These are phyloP conservation scores for Smittium culicis DNA, from an alignment of 371 early-diverging fungal genomes.

Conservation along the genomic window DNA sequence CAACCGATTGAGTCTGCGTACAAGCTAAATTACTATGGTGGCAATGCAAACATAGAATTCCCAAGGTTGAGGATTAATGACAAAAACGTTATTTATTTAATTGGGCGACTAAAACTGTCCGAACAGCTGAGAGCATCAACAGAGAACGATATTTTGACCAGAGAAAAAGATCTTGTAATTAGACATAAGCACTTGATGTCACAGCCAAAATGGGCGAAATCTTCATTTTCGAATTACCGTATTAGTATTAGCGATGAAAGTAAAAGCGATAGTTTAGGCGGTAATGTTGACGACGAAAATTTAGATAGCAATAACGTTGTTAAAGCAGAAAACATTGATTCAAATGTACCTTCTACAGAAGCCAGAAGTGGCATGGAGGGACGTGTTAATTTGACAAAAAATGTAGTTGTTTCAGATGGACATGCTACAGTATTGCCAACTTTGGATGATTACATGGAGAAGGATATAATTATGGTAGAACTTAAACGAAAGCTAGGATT, in stretches of 20 bases:
- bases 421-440: neutral
- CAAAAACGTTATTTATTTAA: neutral
- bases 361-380: neutral
- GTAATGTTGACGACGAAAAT: neutral
- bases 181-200: neutral
- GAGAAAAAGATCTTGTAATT: neutral
- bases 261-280: neutral
- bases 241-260: neutral
- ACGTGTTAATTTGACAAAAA: no score
- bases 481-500: conserved; percentile 1
- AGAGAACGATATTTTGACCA: neutral
- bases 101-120: neutral
- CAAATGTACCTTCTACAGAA: no score
- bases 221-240: no score
- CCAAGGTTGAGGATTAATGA: neutral
- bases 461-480: conserved; percentile 4
- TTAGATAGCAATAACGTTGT: no score
- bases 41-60: neutral
- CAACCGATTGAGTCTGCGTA: neutral
- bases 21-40: neutral
- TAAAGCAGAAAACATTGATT: no score
- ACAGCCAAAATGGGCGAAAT: neutral
- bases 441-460: neutral
- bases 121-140: neutral
- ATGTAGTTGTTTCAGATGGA: no score